Base-by-base conservation (phyloP, 345 rosid genomes). In the Corchorus capsularis region DNA sequence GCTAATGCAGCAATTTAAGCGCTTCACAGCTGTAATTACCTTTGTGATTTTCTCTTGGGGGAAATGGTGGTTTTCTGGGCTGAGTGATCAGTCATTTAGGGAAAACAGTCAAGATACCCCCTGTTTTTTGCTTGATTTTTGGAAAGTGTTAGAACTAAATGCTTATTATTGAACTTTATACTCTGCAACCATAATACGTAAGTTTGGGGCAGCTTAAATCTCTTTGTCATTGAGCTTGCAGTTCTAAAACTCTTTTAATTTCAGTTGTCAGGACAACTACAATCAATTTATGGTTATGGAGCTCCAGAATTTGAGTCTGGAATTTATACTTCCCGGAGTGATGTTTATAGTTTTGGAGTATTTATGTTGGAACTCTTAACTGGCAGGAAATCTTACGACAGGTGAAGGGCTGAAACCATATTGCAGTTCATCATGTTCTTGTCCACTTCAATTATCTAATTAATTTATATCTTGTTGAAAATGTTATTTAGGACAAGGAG, bases 251-350 rank as follows among this genome's bases (percentile, higher is more conserved):
- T 34, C 22, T 76, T 76, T 62, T 77, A 47, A 73, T 84, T 64
- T 82, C 95, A 96, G 99, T 83, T 96, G 82, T 94, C 99, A 53
- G 99, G 97, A 74, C 97, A 96, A 3, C 83, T 94, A 70, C 87
- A 83, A 71, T 73, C 98, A 47, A 82, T 97, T 20, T 92, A 91
- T 74, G 91, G 95, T 60, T 94, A 92, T 78, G 98, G 99, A 76
- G 99, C 98, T 71, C 99, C 99, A 8, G 99, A 96, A 79, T 94
- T 90, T 5, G 99, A 96, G 80, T 86, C 94, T 0, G 99, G 99
- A 78, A 86, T 86, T 78, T 96, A 94, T 82, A 96, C 94, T 46
- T 78, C 78, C 75, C 89, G 86, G 80, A 94, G 99, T 83, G 99
- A 96, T 81, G 94, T 94, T 64, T 96, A 83, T 82, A 94, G 99